A percentile compares a stretch with the other conserved stretches of the same genome.
Evolutionary conservation across 306 rosid genomes (phyloP).

Genomic region (Cicer cuneatum): DNA sequence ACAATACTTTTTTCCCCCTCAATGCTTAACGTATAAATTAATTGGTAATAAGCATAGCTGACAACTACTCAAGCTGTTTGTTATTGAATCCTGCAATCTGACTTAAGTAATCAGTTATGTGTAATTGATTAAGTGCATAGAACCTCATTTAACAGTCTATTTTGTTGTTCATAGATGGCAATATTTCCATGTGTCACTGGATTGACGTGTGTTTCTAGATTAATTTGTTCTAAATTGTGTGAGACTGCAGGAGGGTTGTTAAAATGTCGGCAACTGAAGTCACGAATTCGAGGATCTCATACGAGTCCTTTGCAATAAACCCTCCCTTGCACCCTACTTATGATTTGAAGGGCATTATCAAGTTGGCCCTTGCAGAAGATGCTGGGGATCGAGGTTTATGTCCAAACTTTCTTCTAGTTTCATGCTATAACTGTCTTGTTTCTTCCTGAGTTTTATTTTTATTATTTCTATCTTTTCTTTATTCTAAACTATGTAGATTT

Average conservation of each 20-base stretch:
- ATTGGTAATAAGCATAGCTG: background rate
- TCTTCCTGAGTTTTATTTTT: background rate
- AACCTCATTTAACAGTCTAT: constrained; percentile 5
- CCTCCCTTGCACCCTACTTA: constrained; percentile 94
- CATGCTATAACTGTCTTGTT: background rate
- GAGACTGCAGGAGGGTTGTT: constrained; percentile 51
- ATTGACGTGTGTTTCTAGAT: constrained; percentile 19
- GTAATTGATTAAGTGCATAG: background rate
- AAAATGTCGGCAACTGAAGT: constrained; percentile 61
- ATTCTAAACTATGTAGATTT: background rate
- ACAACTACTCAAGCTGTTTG: background rate
- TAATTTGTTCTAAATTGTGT: constrained; percentile 34
- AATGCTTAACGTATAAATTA: constrained; percentile 7
- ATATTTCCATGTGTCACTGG: constrained; percentile 1
- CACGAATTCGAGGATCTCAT: constrained; percentile 45
- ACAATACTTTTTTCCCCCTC: background rate
- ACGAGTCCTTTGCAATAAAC: constrained; percentile 59
- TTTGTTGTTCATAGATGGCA: background rate
- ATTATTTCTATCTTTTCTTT: constrained; percentile 11
- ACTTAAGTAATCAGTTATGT: constrained; percentile 9
- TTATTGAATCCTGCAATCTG: constrained; percentile 19
- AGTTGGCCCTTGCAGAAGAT: constrained; percentile 86
- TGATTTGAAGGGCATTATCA: constrained; percentile 73
- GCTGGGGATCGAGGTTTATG: constrained; percentile 74
- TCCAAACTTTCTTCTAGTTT: constrained; percentile 23